phyloP scores from a whole-genome alignment of 2,329 filamentous ascomycete genomes.

The Trichocomaceae sp. region DNA sequence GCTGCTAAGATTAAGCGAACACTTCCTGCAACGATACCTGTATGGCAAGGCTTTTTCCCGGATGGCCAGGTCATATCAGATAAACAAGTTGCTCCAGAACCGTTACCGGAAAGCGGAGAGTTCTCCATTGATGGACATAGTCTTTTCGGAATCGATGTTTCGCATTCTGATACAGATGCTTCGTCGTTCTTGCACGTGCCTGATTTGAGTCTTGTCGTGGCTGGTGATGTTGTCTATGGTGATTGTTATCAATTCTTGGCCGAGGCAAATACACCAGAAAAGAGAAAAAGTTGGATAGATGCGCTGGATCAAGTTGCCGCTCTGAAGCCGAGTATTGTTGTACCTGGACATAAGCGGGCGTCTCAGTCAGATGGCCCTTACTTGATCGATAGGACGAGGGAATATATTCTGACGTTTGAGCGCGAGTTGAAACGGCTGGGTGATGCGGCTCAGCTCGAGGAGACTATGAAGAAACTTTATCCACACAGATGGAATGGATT shows the following conservation, averaged over 20 bases:
- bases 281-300: constrained; percentile 28
- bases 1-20: constrained; percentile 18
- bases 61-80: not conserved
- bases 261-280: constrained; percentile 28
- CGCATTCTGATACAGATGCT: constrained; percentile 25
- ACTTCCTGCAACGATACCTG: not conserved
- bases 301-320: constrained; percentile 28
- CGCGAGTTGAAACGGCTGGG: not conserved
- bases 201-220: constrained; percentile 28
- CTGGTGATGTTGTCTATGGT: constrained; percentile 37
- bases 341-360: constrained; percentile 26
- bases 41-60: constrained; percentile 5
- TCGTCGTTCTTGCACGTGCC: constrained; percentile 34
- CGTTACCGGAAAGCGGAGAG: not conserved
- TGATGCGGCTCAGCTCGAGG: not conserved
- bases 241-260: constrained; percentile 31
- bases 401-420: constrained; percentile 24
- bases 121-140: constrained; percentile 15
- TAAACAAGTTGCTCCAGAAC: not conserved
- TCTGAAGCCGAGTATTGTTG: constrained; percentile 26
- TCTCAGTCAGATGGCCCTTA: constrained; percentile 24
- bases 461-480: not conserved
- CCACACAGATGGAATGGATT: constrained; percentile 2
- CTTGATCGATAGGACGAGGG: constrained; percentile 21
- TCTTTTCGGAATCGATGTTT: constrained; percentile 20